Percentiles rank a stretch among this genome's conserved stretches.
Evolutionary conservation across 805 yeast species (phyloP).

Genomic region (Kodamaea sagamina): DNA sequence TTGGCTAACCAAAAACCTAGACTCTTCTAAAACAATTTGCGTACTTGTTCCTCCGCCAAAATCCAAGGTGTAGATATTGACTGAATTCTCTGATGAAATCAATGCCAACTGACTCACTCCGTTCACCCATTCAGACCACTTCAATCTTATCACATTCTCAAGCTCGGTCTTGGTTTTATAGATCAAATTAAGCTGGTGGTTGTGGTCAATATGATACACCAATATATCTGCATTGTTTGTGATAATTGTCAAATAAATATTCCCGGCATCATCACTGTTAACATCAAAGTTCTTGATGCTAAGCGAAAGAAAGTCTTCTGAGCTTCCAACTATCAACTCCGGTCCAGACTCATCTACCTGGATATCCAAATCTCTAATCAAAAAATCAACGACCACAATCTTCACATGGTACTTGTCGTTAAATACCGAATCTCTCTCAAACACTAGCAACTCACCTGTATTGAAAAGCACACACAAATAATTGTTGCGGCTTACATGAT

Average conservation of each 20-base stretch:
- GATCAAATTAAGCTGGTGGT: conserved; percentile 2
- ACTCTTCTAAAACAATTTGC: background rate
- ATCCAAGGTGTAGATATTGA: conserved; percentile 5
- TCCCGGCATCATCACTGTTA: conserved; percentile 3
- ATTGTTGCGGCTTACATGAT: conserved; percentile 27
- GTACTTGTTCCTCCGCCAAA: background rate
- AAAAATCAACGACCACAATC: conserved; percentile 28
- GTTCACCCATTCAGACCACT: conserved; percentile 18
- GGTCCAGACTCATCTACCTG: conserved; percentile 18
- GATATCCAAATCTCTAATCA: conserved; percentile 25
- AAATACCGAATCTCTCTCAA: conserved; percentile 29
- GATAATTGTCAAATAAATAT: conserved; percentile 10
- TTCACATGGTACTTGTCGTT: conserved; percentile 26
- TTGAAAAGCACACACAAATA: conserved; percentile 37
- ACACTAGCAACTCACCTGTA: conserved; percentile 39
- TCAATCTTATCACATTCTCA: conserved; percentile 15
- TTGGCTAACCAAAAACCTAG: conserved; percentile 14
- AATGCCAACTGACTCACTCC: conserved; percentile 12
- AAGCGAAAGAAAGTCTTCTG: conserved; percentile 24
- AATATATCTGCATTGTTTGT: conserved; percentile 21
- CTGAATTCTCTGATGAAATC: conserved; percentile 22
- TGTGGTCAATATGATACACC: conserved; percentile 17
- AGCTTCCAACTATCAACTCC: conserved; percentile 23
- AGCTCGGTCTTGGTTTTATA: background rate
- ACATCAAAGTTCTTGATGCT: conserved; percentile 29